A percentile compares a stretch with the other conserved stretches of the same genome.
Conservation (phyloP, 2,329 filamentous ascomycete species). For the Chalara sp. region DNA sequence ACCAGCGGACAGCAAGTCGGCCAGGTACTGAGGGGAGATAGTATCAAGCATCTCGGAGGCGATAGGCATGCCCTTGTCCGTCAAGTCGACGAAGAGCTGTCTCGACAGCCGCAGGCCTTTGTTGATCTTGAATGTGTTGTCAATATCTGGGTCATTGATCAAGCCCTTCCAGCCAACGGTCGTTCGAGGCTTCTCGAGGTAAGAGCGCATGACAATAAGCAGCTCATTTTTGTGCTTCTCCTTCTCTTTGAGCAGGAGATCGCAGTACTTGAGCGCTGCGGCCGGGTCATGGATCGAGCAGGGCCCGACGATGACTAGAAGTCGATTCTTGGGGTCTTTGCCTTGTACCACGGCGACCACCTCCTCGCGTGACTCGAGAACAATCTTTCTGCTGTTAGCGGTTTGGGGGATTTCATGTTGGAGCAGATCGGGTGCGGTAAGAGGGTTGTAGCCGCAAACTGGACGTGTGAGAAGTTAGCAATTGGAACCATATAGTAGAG, state of each 20-base stretch:
- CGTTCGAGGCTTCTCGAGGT: constrained; percentile 96
- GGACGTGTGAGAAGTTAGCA: too few species aligned
- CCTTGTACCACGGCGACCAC: constrained; percentile 61
- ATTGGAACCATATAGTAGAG: too few species aligned
- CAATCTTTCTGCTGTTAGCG: constrained; percentile 39
- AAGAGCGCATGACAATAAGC: constrained; percentile 93
- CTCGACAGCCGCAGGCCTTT: constrained; percentile 84
- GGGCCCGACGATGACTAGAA: constrained; percentile 82
- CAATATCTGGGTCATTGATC: constrained; percentile 97
- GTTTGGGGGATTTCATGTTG: constrained; percentile 78
- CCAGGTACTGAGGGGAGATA: constrained; percentile 93
- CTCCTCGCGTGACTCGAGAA: constrained; percentile 55
- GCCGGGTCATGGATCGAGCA: constrained; percentile 96
- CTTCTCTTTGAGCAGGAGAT: constrained; percentile 71
- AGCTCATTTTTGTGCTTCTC: constrained; percentile 86
- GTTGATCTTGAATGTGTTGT: constrained; percentile 98
- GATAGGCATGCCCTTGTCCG: constrained; percentile 86
- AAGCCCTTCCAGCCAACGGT: constrained; percentile 98
- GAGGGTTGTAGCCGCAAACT: constrained; percentile 61
- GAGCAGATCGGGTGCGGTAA: constrained; percentile 88
- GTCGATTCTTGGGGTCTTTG: constrained; percentile 38
- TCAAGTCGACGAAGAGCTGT: constrained; percentile 90
- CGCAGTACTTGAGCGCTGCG: constrained; percentile 88
- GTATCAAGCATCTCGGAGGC: constrained; percentile 98
- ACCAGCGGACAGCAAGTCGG: constrained; percentile 84